A percentile compares a stretch with the other conserved stretches of the same genome.
phyloP scores from a whole-genome alignment of 2,329 filamentous ascomycete species.

The Talaromyces sp. region DNA sequence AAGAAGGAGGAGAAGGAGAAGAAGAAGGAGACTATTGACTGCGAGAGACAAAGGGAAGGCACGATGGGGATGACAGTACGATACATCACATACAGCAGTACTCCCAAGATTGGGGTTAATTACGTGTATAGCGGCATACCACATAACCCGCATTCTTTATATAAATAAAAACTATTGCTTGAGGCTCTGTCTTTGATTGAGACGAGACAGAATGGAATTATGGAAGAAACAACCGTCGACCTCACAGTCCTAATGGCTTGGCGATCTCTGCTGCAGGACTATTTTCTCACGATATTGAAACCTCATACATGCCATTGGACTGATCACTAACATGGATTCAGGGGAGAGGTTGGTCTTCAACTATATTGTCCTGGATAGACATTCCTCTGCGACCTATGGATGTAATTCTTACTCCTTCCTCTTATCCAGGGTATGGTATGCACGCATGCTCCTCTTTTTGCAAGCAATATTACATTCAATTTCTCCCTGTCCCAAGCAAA shows the following conservation, averaged over 20 bases:
- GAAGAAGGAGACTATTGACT: background rate
- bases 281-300: background rate
- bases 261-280: background rate
- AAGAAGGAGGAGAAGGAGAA: no score
- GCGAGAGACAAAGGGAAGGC: background rate
- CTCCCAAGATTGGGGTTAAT: background rate
- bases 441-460: background rate
- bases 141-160: background rate
- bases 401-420: background rate
- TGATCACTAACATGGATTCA: background rate
- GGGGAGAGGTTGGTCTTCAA: background rate
- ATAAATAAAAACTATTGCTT: background rate
- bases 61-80: background rate
- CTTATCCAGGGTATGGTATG: background rate
- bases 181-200: background rate
- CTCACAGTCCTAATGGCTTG: no score
- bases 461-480: background rate
- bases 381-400: background rate
- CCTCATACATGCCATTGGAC: background rate
- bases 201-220: no score
- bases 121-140: background rate
- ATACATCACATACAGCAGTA: background rate
- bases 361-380: background rate
- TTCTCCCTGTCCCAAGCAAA: background rate
- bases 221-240: no score